A percentile compares a stretch with the other conserved stretches of the same genome.
Evolutionary conservation across 768 basidiomycete species (phyloP).

Genomic region (Tricholoma sp.): DNA sequence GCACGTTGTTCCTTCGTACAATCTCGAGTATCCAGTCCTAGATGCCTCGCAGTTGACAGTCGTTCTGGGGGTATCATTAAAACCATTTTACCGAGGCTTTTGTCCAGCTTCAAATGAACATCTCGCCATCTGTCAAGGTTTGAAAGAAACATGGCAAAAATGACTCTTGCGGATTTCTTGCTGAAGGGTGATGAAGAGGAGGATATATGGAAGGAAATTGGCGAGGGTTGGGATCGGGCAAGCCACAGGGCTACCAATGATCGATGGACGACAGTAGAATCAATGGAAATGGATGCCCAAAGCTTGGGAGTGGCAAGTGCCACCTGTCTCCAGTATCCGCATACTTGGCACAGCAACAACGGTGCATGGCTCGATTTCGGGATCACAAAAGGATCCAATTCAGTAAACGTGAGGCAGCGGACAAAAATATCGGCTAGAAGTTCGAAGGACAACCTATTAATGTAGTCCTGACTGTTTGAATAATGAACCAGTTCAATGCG

Average conservation of each 20-base stretch:
- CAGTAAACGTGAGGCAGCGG: neutral
- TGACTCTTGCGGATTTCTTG: neutral
- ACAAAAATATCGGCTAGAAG: neutral
- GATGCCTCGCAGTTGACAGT: neutral
- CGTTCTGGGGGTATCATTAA: neutral
- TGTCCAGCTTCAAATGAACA: neutral
- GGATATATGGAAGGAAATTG: neutral
- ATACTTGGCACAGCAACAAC: constrained; percentile 3
- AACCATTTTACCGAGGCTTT: neutral
- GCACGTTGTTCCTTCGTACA: neutral
- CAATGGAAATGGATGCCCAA: neutral
- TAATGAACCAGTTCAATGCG: neutral
- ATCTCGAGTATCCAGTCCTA: neutral
- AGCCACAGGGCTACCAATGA: constrained; percentile 1
- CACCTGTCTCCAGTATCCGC: neutral
- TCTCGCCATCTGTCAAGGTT: neutral
- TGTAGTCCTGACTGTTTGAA: neutral
- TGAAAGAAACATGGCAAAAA: neutral
- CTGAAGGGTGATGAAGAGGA: neutral
- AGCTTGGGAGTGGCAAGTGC: neutral
- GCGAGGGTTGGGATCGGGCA: neutral
- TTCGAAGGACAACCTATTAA: neutral
- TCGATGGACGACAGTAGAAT: neutral
- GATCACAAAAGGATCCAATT: neutral
- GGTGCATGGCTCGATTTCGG: neutral